Conservation (phyloP, 305 asterid genomes). For the Galium porrigens region DNA sequence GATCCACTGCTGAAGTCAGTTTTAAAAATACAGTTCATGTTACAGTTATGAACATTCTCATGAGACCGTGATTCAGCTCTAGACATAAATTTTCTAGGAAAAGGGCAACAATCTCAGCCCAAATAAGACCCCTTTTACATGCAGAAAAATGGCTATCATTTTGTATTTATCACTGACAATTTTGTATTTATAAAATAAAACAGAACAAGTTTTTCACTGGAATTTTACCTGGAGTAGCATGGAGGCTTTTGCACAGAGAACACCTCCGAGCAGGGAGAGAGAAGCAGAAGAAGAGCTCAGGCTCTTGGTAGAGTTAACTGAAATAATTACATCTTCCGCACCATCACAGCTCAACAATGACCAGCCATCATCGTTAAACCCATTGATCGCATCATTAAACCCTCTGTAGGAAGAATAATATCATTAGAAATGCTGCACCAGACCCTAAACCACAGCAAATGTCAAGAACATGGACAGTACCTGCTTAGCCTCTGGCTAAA, state of each 20-base stretch:
- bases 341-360: constrained; percentile 54
- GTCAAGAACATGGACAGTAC: constrained; percentile 19
- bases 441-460: background rate
- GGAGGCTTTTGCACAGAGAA: constrained; percentile 85
- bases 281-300: constrained; percentile 27
- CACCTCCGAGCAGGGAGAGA: constrained; percentile 48
- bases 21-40: no score
- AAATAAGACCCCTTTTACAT: background rate
- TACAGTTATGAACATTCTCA: background rate
- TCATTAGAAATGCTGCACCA: background rate
- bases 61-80: background rate
- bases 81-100: background rate
- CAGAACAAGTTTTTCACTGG: background rate
- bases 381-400: constrained; percentile 72
- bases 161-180: background rate
- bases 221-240: constrained; percentile 66
- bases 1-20: no score
- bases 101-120: background rate
- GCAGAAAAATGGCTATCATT: background rate
- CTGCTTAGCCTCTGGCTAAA: constrained; percentile 87
- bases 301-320: constrained; percentile 47
- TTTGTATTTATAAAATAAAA: background rate
- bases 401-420: constrained; percentile 38
- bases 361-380: constrained; percentile 84
- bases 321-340: constrained; percentile 64